A percentile compares a stretch with the other conserved stretches of the same genome.
These are phyloP conservation scores for Cyberlindnera maclurae DNA, from an alignment of 805 yeast genomes.

Conservation along the genomic window DNA sequence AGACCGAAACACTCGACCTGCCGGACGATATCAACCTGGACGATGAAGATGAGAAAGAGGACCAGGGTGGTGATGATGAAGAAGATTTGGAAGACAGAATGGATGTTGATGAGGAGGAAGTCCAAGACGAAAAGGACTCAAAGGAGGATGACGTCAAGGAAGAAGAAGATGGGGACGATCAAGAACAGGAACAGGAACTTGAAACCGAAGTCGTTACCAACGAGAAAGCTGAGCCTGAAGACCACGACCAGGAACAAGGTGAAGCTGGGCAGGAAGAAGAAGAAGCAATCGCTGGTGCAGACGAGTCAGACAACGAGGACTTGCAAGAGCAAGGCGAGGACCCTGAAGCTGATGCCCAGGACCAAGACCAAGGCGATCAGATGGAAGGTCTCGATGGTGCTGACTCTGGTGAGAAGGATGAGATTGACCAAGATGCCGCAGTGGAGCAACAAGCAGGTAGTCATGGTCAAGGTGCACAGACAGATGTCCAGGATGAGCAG, in stretches of 20 bases:
- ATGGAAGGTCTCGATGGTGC: constrained; percentile 43
- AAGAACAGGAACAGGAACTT: constrained; percentile 25
- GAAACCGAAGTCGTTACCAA: constrained; percentile 24
- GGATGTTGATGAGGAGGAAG: constrained; percentile 46
- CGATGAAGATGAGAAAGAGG: constrained; percentile 49
- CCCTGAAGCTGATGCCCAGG: constrained; percentile 34
- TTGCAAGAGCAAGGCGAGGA: constrained; percentile 26
- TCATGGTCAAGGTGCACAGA: constrained; percentile 57
- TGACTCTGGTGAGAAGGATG: constrained; percentile 33
- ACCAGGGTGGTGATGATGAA: constrained; percentile 26
- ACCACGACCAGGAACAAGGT: constrained; percentile 7
- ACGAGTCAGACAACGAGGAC: constrained; percentile 28
- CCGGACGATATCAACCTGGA: constrained; percentile 92
- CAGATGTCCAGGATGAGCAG: constrained; percentile 47
- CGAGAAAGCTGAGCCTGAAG: constrained; percentile 27
- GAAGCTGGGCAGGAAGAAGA: constrained; percentile 27
- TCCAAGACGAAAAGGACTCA: constrained; percentile 16
- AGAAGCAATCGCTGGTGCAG: constrained; percentile 24
- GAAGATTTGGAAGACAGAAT: constrained; percentile 28
- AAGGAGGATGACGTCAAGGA: constrained; percentile 13
- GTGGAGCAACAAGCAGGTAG: constrained; percentile 53
- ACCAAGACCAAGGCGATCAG: constrained; percentile 42
- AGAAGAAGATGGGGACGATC: constrained; percentile 22
- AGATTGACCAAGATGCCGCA: constrained; percentile 49
- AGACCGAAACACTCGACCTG: constrained; percentile 77